phyloP scores from a whole-genome alignment of 1,284 basidiomycete genomes.

The Tilletia walkeri region DNA sequence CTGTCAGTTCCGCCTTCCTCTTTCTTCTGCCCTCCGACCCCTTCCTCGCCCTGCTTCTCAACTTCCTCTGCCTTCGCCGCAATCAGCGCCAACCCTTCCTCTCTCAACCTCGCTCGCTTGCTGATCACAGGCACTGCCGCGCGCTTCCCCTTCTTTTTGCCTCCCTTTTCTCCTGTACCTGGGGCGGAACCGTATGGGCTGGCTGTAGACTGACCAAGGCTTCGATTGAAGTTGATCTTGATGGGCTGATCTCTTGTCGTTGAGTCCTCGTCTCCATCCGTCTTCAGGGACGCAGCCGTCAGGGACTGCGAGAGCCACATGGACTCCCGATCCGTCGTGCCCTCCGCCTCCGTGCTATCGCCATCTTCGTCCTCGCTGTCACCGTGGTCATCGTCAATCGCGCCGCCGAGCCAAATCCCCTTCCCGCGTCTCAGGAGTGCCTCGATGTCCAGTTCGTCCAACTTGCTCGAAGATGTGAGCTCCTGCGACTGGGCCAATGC shows the following conservation, averaged over 20 bases:
- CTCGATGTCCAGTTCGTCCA: slow-evolving; percentile 22
- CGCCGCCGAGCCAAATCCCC: slow-evolving; percentile 22
- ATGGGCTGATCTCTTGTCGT: not conserved
- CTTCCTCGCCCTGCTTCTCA: not conserved
- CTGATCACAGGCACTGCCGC: not conserved
- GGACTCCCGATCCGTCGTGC: not conserved
- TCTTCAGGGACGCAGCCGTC: not conserved
- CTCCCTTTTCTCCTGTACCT: not conserved
- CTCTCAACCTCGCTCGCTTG: slow-evolving; percentile 2
- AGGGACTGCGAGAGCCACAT: not conserved
- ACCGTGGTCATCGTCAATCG: slow-evolving; percentile 20
- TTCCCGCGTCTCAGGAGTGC: slow-evolving; percentile 27
- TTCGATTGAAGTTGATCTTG: slow-evolving; percentile 10
- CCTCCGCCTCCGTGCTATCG: not conserved
- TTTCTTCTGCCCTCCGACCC: not conserved
- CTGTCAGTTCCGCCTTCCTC: slow-evolving; percentile 1
- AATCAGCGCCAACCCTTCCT: slow-evolving; percentile 5
- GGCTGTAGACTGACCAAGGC: not conserved
- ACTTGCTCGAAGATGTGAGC: not conserved
- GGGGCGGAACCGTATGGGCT: no score
- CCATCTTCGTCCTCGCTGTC: slow-evolving; percentile 19
- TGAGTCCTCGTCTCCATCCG: not conserved
- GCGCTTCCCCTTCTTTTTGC: not conserved
- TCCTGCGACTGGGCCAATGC: no score
- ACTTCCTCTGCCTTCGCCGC: slow-evolving; percentile 13